These are phyloP conservation scores for Harringtonia aguacate DNA, from an alignment of 2,329 filamentous ascomycete species.

Conservation along the genomic window DNA sequence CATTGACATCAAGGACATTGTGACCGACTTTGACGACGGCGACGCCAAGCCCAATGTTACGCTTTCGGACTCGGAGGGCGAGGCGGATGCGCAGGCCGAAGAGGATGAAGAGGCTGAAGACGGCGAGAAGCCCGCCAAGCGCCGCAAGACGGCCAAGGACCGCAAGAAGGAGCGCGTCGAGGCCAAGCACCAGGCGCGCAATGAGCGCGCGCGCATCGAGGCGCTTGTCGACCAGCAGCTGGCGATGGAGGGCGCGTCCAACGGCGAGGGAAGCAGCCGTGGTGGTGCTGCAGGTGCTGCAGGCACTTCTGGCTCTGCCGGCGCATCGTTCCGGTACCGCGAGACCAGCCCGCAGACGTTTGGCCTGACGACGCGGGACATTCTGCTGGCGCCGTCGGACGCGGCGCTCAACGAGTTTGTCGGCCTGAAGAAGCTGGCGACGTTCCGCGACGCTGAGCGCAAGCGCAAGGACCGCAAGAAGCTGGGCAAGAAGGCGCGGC, in stretches of 20 bases:
- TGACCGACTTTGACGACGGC: slow-evolving; percentile 74
- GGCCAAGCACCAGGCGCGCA: slow-evolving; percentile 61
- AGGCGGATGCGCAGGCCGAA: slow-evolving; percentile 20
- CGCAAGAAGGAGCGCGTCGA: slow-evolving; percentile 47
- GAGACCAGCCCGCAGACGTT: slow-evolving; percentile 87
- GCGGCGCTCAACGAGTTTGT: slow-evolving; percentile 78
- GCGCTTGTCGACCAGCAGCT: slow-evolving; percentile 75
- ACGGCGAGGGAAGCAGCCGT: too few species aligned
- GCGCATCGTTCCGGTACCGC: slow-evolving; percentile 96
- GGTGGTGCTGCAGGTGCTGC: too few species aligned
- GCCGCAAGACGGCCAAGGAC: slow-evolving; percentile 50
- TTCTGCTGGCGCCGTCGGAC: slow-evolving; percentile 80
- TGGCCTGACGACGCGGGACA: slow-evolving; percentile 81
- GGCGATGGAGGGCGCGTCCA: slow-evolving; percentile 50
- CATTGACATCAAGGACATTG: slow-evolving; percentile 88
- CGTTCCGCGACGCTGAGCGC: slow-evolving; percentile 80
- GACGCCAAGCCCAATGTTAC: slow-evolving; percentile 40
- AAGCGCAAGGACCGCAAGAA: slow-evolving; percentile 82
- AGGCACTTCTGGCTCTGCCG: too few species aligned
- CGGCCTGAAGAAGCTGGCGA: slow-evolving; percentile 87
- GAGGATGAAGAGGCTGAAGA: slow-evolving; percentile 15
- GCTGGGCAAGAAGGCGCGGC: slow-evolving; percentile 82
- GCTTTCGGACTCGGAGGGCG: slow-evolving; percentile 41
- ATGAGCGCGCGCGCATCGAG: slow-evolving; percentile 76
- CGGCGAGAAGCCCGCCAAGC: slow-evolving; percentile 31